These are phyloP conservation scores for Plasmodium vinckei DNA, from an alignment of 169 alveolate genomes.

Conservation along the genomic window DNA sequence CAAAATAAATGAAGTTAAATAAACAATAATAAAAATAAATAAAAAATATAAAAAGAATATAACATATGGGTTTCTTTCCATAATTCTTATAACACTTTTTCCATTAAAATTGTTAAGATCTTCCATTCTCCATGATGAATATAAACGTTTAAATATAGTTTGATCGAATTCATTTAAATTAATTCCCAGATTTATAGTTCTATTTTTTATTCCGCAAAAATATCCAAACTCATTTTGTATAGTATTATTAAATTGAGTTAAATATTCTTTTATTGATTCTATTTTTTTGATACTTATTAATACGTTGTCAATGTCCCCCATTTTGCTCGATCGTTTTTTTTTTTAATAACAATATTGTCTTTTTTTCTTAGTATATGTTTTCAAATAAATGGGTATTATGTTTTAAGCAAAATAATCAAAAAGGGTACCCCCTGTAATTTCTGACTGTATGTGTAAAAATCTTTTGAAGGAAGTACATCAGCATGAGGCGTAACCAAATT, in stretches of 20 bases:
- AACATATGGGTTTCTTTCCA: conserved; percentile 37
- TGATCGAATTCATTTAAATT: background rate
- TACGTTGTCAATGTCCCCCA: conserved; percentile 23
- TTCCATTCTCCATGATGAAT: conserved; percentile 65
- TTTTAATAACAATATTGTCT: too few species aligned
- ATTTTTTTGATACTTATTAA: conserved; percentile 11
- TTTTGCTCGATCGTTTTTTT: background rate
- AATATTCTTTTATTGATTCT: conserved; percentile 17
- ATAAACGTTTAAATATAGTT: conserved; percentile 6
- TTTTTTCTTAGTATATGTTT: too few species aligned
- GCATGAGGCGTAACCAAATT: too few species aligned
- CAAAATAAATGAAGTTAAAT: conserved; percentile 9
- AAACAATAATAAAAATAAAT: conserved; percentile 7
- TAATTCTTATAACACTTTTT: background rate
- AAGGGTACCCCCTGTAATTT: too few species aligned
- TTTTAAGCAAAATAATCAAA: too few species aligned
- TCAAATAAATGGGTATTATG: too few species aligned
- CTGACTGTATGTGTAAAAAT: too few species aligned
- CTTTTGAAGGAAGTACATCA: too few species aligned
- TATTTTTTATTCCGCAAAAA: conserved; percentile 10
- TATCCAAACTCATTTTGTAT: conserved; percentile 18
- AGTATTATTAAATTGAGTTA: background rate
- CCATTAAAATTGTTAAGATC: conserved; percentile 13
- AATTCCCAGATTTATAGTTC: background rate
- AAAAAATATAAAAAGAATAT: conserved; percentile 21